These are phyloP conservation scores for Aspergillus sojae DNA, from an alignment of 2,329 filamentous ascomycete genomes.

Conservation along the genomic window DNA sequence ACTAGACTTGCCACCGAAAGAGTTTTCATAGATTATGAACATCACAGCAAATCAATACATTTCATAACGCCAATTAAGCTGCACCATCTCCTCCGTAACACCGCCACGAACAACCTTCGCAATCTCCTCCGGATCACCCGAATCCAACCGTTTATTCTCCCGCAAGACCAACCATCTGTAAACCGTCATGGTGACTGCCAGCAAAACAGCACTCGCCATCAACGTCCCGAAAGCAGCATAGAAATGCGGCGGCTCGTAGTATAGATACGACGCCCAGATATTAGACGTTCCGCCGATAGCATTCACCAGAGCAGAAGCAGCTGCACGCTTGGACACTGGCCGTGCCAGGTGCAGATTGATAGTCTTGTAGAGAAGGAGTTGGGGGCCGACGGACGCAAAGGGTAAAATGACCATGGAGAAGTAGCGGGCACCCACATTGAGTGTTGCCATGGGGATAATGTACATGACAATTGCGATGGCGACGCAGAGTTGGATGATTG, in stretches of 20 bases:
- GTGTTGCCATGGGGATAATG: slow-evolving; percentile 41
- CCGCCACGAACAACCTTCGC: slow-evolving; percentile 46
- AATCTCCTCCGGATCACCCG: slow-evolving; percentile 39
- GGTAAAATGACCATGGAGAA: slow-evolving; percentile 49
- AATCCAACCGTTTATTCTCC: slow-evolving; percentile 45
- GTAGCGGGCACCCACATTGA: slow-evolving; percentile 44
- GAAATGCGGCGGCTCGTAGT: slow-evolving; percentile 34
- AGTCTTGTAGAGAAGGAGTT: slow-evolving; percentile 47
- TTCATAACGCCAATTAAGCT: slow-evolving; percentile 48
- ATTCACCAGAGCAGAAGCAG: slow-evolving; percentile 46
- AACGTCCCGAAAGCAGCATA: slow-evolving; percentile 47
- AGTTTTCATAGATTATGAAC: background rate
- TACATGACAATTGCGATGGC: slow-evolving; percentile 40
- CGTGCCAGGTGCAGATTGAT: slow-evolving; percentile 47
- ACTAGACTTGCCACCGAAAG: background rate
- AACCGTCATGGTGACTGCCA: slow-evolving; percentile 37
- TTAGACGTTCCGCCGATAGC: slow-evolving; percentile 30
- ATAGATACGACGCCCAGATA: slow-evolving; percentile 30
- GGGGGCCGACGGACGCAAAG: slow-evolving; percentile 44
- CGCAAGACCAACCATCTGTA: slow-evolving; percentile 44
- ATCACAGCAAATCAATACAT: slow-evolving; percentile 38
- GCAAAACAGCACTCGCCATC: slow-evolving; percentile 29
- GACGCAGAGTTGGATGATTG: slow-evolving; percentile 40
- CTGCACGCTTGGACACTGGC: slow-evolving; percentile 47
- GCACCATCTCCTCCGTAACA: slow-evolving; percentile 49